phyloP scores from a whole-genome alignment of 495 filamentous ascomycete genomes.

The Parathielavia hyrcaniae region DNA sequence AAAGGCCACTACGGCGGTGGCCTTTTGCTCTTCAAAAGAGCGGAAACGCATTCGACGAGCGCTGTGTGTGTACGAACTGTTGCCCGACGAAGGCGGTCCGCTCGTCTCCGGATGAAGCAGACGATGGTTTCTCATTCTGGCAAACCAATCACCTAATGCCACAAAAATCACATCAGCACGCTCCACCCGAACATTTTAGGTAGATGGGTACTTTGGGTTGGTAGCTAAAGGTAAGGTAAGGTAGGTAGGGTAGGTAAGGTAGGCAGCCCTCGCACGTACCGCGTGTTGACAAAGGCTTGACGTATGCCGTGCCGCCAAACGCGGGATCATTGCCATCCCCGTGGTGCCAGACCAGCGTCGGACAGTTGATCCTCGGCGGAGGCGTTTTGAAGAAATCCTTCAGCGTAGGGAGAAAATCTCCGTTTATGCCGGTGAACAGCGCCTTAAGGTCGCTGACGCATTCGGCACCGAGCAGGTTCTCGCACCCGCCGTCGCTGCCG shows the following conservation, averaged over 20 bases:
- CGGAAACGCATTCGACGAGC: background rate
- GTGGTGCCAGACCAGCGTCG: background rate
- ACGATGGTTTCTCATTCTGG: background rate
- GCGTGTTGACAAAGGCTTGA: background rate
- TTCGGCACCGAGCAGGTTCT: background rate
- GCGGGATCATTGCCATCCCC: too few species aligned
- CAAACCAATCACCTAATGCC: background rate
- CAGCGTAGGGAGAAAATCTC: background rate
- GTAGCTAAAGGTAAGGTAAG: too few species aligned
- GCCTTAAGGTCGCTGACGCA: background rate
- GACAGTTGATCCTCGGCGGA: background rate
- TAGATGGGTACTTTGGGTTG: too few species aligned
- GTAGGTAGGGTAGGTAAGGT: too few species aligned
- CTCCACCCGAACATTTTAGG: background rate
- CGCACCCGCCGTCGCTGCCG: background rate
- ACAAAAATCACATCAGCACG: background rate
- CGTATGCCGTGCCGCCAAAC: too few species aligned
- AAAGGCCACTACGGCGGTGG: background rate
- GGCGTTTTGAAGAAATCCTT: background rate
- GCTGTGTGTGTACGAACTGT: background rate
- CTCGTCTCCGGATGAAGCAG: too few species aligned
- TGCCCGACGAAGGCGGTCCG: background rate
- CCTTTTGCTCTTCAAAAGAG: background rate
- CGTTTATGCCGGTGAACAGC: background rate
- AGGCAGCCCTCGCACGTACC: too few species aligned